phyloP scores from a whole-genome alignment of 768 basidiomycete genomes.

The Phaffia tasmanica region DNA sequence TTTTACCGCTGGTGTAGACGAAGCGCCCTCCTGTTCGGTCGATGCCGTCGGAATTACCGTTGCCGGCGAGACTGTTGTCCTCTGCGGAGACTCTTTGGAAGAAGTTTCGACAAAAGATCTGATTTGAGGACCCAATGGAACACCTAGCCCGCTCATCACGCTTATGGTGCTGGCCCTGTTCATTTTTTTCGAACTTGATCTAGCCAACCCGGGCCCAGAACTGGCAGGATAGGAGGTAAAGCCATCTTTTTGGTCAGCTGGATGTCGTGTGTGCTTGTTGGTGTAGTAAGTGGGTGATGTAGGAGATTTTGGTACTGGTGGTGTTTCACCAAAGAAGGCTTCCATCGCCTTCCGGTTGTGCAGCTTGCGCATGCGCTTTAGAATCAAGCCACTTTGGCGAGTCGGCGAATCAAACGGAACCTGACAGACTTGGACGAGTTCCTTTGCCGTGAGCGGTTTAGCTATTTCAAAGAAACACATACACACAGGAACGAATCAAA shows the following conservation, averaged over 20 bases:
- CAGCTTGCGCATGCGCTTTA: conserved; percentile 48
- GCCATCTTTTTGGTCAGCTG: conserved; percentile 30
- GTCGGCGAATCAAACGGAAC: conserved; percentile 64
- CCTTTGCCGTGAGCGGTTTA: conserved; percentile 65
- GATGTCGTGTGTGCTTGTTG: conserved; percentile 29
- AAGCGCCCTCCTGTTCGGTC: conserved; percentile 4
- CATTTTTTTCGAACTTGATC: conserved; percentile 46
- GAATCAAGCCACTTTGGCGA: conserved; percentile 64
- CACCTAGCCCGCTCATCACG: conserved; percentile 85
- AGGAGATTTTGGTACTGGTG: conserved; percentile 38
- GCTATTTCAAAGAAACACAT: conserved; percentile 40
- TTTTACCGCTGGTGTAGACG: conserved; percentile 11
- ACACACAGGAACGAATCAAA: not conserved
- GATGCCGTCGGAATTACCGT: conserved; percentile 40
- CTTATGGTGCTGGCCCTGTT: conserved; percentile 93
- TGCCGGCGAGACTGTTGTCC: conserved; percentile 26
- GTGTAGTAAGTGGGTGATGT: conserved; percentile 38
- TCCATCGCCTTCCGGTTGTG: conserved; percentile 40
- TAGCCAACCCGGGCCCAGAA: not conserved
- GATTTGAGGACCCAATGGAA: conserved; percentile 60
- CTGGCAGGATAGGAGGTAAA: not conserved
- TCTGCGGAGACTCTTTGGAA: conserved; percentile 35
- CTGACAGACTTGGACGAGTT: conserved; percentile 71
- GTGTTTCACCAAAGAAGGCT: conserved; percentile 46
- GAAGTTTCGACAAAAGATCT: conserved; percentile 43